A percentile compares a stretch with the other conserved stretches of the same genome.
These are phyloP conservation scores for Raffaelea albimanens DNA, from an alignment of 2,329 filamentous ascomycete species.

Conservation along the genomic window DNA sequence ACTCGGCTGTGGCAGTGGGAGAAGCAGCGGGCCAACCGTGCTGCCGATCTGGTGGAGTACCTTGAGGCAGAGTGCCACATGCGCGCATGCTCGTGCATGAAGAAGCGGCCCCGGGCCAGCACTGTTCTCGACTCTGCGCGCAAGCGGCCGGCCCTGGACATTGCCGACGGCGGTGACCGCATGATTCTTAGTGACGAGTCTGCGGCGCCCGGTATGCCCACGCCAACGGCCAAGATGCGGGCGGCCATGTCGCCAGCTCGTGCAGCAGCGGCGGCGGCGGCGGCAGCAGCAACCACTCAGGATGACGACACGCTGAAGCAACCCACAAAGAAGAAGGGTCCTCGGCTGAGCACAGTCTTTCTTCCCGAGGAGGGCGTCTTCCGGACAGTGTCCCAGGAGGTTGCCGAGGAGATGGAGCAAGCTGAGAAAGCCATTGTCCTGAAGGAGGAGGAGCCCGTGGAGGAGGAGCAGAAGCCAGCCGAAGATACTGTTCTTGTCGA, in stretches of 20 bases:
- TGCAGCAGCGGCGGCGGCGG: conserved; percentile 12
- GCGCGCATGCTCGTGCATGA: conserved; percentile 53
- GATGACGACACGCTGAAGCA: conserved; percentile 8
- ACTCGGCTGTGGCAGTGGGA: conserved; percentile 43
- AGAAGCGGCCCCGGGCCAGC: conserved; percentile 24
- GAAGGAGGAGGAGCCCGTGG: conserved; percentile 8
- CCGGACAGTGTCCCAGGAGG: conserved; percentile 47
- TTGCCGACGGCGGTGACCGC: conserved; percentile 32
- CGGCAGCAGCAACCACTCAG: conserved; percentile 26
- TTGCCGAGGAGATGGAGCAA: conserved; percentile 33
- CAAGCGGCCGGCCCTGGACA: conserved; percentile 25
- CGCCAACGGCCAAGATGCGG: conserved; percentile 13
- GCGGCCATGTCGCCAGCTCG: conserved; percentile 11
- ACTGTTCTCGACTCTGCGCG: conserved; percentile 19
- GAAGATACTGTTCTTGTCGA: too few relatives aligned
- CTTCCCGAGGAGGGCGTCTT: conserved; percentile 55
- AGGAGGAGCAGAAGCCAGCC: conserved; percentile 14
- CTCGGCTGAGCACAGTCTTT: conserved; percentile 44
- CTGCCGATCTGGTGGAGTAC: conserved; percentile 66
- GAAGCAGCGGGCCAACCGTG: conserved; percentile 55
- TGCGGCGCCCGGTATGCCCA: background rate
- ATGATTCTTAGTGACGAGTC: conserved; percentile 30
- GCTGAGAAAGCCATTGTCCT: conserved; percentile 14
- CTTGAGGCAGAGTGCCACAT: conserved; percentile 66
- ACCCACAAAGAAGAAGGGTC: conserved; percentile 14